Conservation (phyloP, 108 stramenopile genomes). For the Pseudonitzschia multiseries region DNA sequence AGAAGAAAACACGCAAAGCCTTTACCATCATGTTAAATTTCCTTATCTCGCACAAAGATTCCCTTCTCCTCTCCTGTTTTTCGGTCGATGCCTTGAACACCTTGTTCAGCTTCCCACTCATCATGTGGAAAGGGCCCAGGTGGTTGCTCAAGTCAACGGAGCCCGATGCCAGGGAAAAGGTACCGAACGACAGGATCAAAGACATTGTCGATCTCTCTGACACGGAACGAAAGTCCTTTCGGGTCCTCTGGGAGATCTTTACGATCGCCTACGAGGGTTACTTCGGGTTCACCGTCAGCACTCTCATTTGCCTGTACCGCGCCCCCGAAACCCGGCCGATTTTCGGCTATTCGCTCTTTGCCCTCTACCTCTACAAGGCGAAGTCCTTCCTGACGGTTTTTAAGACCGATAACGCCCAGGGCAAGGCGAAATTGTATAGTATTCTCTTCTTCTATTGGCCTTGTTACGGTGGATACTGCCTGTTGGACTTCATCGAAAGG, state of each 20-base stretch:
- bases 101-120: slow-evolving; percentile 2
- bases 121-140: slow-evolving; percentile 12
- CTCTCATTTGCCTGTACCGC: not conserved
- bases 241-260: slow-evolving; percentile 15
- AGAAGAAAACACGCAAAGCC: no score
- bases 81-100: slow-evolving; percentile 22
- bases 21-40: not conserved
- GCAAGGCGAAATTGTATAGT: not conserved
- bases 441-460: slow-evolving; percentile 17
- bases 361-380: slow-evolving; percentile 5
- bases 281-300: slow-evolving; percentile 12
- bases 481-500: not conserved
- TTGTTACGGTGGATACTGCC: slow-evolving; percentile 18
- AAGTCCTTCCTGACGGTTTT: not conserved
- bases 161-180: slow-evolving; percentile 6
- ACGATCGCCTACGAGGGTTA: slow-evolving; percentile 9
- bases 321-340: slow-evolving; percentile 11
- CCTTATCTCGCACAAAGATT: not conserved
- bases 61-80: slow-evolving; percentile 6
- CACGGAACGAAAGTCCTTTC: slow-evolving; percentile 14
- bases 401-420: not conserved
- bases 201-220: slow-evolving; percentile 9
- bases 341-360: slow-evolving; percentile 14
- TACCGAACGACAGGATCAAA: not conserved
- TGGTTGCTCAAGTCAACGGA: slow-evolving; percentile 3